phyloP scores from a whole-genome alignment of 352 stramenopile species.

The Thalassiosira hispida region DNA sequence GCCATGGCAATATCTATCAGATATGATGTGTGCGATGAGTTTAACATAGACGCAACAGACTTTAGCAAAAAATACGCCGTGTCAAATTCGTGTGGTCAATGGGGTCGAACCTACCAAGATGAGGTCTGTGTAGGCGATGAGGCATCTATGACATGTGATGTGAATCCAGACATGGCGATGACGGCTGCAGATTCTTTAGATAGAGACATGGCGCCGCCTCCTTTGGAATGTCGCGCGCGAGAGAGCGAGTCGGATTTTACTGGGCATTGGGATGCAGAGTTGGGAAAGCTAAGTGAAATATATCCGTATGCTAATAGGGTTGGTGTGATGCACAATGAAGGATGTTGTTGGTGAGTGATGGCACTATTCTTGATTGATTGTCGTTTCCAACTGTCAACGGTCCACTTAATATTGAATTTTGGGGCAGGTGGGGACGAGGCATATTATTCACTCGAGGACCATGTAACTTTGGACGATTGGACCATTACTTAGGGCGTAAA shows the following conservation, averaged over 20 bases:
- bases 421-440: constrained; percentile 36
- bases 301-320: constrained; percentile 32
- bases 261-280: constrained; percentile 50
- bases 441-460: constrained; percentile 40
- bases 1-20: constrained; percentile 44
- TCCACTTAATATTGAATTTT: no score
- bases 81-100: constrained; percentile 47
- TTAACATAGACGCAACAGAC: constrained; percentile 37
- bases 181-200: constrained; percentile 23
- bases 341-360: constrained; percentile 10
- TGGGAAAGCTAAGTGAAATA: constrained; percentile 3
- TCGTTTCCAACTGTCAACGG: background rate
- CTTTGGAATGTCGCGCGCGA: constrained; percentile 34
- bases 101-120: constrained; percentile 43
- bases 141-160: constrained; percentile 44
- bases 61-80: constrained; percentile 27
- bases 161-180: constrained; percentile 42
- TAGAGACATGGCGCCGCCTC: constrained; percentile 25
- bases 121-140: constrained; percentile 27
- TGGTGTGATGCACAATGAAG: constrained; percentile 30
- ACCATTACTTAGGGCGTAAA: constrained; percentile 31
- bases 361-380: background rate
- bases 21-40: constrained; percentile 61
- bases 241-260: constrained; percentile 34
- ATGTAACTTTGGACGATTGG: constrained; percentile 48